Conservation (phyloP, 768 basidiomycete genomes). For the Dacryopinax primogenitus region DNA sequence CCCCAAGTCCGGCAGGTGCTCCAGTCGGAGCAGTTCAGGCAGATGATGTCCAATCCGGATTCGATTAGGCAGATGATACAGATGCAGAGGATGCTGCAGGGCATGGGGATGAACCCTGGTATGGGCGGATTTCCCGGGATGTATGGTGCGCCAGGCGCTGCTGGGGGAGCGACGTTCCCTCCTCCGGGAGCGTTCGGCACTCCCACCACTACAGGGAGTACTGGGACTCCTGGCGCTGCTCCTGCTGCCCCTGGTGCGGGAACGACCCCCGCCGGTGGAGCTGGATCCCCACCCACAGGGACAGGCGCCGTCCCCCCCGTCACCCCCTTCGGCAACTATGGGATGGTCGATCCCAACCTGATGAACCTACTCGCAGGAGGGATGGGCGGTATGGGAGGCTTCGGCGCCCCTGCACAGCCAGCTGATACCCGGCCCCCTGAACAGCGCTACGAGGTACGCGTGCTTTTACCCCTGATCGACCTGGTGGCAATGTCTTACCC, state of each 20-base stretch:
- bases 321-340: slow-evolving; percentile 3
- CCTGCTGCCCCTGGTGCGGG: slow-evolving; percentile 6
- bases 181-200: slow-evolving; percentile 18
- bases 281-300: slow-evolving; percentile 14
- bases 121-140: slow-evolving; percentile 20
- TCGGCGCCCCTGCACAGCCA: slow-evolving; percentile 36
- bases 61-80: slow-evolving; percentile 60
- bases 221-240: neutral
- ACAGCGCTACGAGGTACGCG: slow-evolving; percentile 72
- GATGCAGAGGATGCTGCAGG: slow-evolving; percentile 47
- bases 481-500: neutral
- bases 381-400: slow-evolving; percentile 22
- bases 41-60: slow-evolving; percentile 76
- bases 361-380: slow-evolving; percentile 17
- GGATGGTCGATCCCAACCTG: neutral
- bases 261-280: too few relatives aligned
- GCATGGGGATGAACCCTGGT: slow-evolving; percentile 30
- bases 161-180: slow-evolving; percentile 15
- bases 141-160: slow-evolving; percentile 17
- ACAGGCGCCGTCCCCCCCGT: slow-evolving; percentile 12
- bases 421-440: slow-evolving; percentile 67
- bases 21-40: slow-evolving; percentile 59
- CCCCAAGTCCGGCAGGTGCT: slow-evolving; percentile 71
- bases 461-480: neutral
- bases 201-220: neutral